Percentiles rank a stretch among this genome's conserved stretches.
Conservation (phyloP, 345 rosid genomes). For the Populus tremula region DNA sequence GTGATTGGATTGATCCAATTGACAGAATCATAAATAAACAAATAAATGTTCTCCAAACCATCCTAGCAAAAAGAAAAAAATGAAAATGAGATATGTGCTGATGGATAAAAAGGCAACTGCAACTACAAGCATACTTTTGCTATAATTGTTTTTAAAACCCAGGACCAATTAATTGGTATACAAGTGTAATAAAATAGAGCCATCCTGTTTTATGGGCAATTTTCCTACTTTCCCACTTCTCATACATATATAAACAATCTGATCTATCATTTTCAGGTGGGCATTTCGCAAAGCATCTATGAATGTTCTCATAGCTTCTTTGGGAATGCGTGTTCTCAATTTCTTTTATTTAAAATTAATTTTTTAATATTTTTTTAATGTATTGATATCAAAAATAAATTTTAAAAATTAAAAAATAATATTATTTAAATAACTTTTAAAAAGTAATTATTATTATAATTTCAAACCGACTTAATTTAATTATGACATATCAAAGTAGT, state of each 20-base stretch:
- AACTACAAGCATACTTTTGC: neutral
- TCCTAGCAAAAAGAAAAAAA: neutral
- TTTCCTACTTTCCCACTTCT: neutral
- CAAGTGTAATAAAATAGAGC: neutral
- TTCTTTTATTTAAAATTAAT: too few species aligned
- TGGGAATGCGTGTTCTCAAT: too few species aligned
- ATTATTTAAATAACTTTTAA: too few species aligned
- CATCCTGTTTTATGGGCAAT: neutral
- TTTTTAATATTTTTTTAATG: too few species aligned
- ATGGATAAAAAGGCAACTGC: neutral
- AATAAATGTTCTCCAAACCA: neutral
- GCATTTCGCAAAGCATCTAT: neutral
- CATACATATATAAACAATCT: too few species aligned
- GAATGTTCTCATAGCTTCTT: neutral
- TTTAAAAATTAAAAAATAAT: too few species aligned
- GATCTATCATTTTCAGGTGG: neutral
- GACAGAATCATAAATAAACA: too few species aligned
- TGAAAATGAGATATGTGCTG: too few species aligned
- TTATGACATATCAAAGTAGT: neutral
- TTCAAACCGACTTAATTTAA: too few species aligned
- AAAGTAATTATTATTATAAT: too few species aligned
- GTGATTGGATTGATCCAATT: neutral
- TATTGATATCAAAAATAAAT: too few species aligned
- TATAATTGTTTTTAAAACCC: neutral
- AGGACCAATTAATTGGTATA: neutral